Conservation (phyloP, 2,329 filamentous ascomycete genomes). For the Nigrograna mackinnonii region DNA sequence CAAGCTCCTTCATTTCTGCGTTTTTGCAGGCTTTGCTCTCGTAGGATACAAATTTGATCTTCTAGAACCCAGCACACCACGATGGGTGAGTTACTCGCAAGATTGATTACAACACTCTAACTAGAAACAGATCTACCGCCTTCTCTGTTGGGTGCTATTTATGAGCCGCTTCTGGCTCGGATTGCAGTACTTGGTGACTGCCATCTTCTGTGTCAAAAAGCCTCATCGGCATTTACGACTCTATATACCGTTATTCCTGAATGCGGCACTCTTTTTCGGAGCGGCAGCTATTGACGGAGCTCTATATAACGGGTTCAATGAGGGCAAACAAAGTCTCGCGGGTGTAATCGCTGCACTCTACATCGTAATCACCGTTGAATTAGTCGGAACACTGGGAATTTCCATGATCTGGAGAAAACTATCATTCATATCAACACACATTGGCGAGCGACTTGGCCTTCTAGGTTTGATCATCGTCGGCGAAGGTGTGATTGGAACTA, state of each 20-base stretch:
- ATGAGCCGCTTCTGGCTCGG: slow-evolving; percentile 13
- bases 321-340: not conserved
- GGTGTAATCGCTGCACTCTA: slow-evolving; percentile 29
- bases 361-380: slow-evolving; percentile 56
- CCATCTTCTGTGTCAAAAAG: slow-evolving; percentile 4
- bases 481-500: slow-evolving; percentile 62
- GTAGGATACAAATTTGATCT: slow-evolving; percentile 45
- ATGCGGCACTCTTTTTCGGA: slow-evolving; percentile 7
- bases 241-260: slow-evolving; percentile 7
- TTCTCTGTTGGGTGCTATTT: slow-evolving; percentile 14
- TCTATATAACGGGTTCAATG: slow-evolving; percentile 8
- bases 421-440: slow-evolving; percentile 60
- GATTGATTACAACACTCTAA: not conserved
- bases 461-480: slow-evolving; percentile 66
- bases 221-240: slow-evolving; percentile 5
- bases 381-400: slow-evolving; percentile 52
- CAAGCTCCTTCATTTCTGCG: slow-evolving; percentile 60
- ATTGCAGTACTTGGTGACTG: slow-evolving; percentile 13
- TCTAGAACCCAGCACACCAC: slow-evolving; percentile 7
- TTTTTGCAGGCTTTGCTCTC: slow-evolving; percentile 65
- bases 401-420: slow-evolving; percentile 58
- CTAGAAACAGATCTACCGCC: slow-evolving; percentile 9
- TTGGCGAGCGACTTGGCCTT: slow-evolving; percentile 62
- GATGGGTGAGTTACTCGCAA: slow-evolving; percentile 4
- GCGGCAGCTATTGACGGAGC: slow-evolving; percentile 10